A percentile compares a stretch with the other conserved stretches of the same genome.
phyloP scores from a whole-genome alignment of 1,284 basidiomycete species.

The Moniliophthora roreri region DNA sequence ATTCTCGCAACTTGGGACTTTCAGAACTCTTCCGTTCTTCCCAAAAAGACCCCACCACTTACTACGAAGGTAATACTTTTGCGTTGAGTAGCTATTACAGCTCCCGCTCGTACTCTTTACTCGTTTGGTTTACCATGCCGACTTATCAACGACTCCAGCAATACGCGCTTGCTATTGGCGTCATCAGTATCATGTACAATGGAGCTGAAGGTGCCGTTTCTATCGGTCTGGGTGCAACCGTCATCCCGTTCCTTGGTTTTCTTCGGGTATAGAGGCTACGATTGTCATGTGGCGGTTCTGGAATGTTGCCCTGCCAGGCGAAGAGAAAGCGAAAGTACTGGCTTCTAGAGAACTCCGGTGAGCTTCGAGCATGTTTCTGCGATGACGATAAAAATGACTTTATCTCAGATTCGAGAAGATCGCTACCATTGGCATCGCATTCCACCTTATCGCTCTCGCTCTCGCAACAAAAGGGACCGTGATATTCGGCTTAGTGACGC shows the following conservation, averaged over 20 bases:
- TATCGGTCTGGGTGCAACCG: slow-evolving; percentile 39
- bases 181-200: slow-evolving; percentile 31
- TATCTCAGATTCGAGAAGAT: slow-evolving; percentile 36
- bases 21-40: too few relatives aligned
- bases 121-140: neutral
- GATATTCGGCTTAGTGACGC: slow-evolving; percentile 32
- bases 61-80: too few relatives aligned
- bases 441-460: slow-evolving; percentile 34
- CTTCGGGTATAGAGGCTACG: slow-evolving; percentile 47
- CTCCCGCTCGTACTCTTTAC: too few relatives aligned
- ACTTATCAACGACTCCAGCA: slow-evolving; percentile 29
- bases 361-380: slow-evolving; percentile 1
- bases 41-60: too few relatives aligned
- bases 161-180: slow-evolving; percentile 34
- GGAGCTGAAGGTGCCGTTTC: slow-evolving; percentile 39
- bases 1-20: too few relatives aligned
- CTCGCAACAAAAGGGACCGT: slow-evolving; percentile 35
- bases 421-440: slow-evolving; percentile 35
- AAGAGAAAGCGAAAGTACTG: slow-evolving; percentile 26
- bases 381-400: neutral
- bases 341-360: slow-evolving; percentile 29
- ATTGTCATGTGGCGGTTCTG: slow-evolving; percentile 42
- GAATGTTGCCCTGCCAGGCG: slow-evolving; percentile 28
- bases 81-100: too few relatives aligned
- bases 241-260: slow-evolving; percentile 47